These are phyloP conservation scores for Diaporthe helianthi DNA, from an alignment of 2,329 filamentous ascomycete species.

Conservation along the genomic window DNA sequence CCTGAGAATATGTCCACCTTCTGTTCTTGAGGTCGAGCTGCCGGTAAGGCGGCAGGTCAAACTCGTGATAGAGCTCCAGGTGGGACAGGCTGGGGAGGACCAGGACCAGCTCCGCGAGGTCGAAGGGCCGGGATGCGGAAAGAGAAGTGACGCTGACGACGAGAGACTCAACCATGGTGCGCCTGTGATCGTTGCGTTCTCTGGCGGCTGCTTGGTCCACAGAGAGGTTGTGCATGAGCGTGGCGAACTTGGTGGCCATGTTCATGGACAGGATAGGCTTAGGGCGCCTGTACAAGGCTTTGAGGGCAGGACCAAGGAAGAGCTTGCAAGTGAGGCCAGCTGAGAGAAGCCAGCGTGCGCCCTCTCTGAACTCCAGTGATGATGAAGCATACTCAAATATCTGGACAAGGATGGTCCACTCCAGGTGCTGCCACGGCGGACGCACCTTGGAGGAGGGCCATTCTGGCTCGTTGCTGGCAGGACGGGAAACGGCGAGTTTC, in stretches of 20 bases:
- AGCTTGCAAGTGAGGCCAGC: slow-evolving; percentile 66
- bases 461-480: slow-evolving; percentile 20
- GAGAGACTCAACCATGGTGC: slow-evolving; percentile 71
- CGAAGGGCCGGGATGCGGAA: slow-evolving; percentile 60
- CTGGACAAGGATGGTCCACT: slow-evolving; percentile 68
- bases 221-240: slow-evolving; percentile 61
- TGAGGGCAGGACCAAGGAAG: slow-evolving; percentile 76
- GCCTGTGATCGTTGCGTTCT: slow-evolving; percentile 66
- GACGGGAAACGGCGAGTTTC: background rate
- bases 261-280: slow-evolving; percentile 53
- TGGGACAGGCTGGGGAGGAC: slow-evolving; percentile 71
- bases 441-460: slow-evolving; percentile 36
- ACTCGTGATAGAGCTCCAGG: slow-evolving; percentile 74
- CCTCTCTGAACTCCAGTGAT: slow-evolving; percentile 55
- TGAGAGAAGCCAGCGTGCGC: slow-evolving; percentile 69
- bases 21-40: slow-evolving; percentile 57
- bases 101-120: slow-evolving; percentile 59
- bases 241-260: slow-evolving; percentile 53
- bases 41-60: slow-evolving; percentile 73
- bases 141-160: slow-evolving; percentile 70
- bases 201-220: slow-evolving; percentile 48
- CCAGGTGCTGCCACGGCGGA: slow-evolving; percentile 42
- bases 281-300: slow-evolving; percentile 74
- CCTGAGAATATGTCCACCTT: slow-evolving; percentile 73
- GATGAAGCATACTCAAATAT: slow-evolving; percentile 74